phyloP scores from a whole-genome alignment of 2,329 filamentous ascomycete species.

The Ascochyta pisi region DNA sequence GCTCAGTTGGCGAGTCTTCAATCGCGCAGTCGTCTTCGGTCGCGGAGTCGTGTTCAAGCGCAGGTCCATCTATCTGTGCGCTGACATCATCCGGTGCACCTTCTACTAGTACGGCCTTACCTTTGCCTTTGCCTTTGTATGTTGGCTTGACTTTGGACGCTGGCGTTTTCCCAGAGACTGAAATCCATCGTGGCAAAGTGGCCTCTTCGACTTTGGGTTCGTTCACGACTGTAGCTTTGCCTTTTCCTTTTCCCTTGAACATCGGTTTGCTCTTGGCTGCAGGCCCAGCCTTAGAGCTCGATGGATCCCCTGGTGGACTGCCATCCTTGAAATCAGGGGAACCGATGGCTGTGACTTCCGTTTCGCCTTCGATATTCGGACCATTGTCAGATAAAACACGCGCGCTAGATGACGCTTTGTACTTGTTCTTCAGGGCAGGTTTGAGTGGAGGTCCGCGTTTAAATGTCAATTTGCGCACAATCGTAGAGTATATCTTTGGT shows the following conservation, averaged over 20 bases:
- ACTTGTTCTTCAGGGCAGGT: not conserved
- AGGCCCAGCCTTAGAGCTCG: not conserved
- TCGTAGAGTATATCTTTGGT: not conserved
- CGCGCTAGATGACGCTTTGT: not conserved
- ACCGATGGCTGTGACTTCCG: not conserved
- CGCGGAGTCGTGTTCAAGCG: not conserved
- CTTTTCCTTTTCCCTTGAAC: not conserved
- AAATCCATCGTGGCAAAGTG: not conserved
- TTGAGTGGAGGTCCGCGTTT: not conserved
- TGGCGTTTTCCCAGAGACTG: not conserved
- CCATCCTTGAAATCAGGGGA: not conserved
- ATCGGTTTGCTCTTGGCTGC: not conserved
- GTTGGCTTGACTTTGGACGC: not conserved
- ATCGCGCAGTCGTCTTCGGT: not conserved
- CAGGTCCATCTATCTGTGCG: not conserved
- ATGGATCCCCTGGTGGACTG: not conserved
- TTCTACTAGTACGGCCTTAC: not conserved
- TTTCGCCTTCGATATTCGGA: not conserved
- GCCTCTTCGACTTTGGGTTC: not conserved
- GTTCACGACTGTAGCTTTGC: not conserved
- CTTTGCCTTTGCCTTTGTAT: not conserved
- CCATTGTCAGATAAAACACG: not conserved
- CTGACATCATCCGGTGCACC: not conserved
- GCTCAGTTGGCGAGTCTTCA: not conserved
- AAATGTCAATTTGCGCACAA: not conserved